Conservation (phyloP, 257 asterid species). For the Eustoma russellianum region DNA sequence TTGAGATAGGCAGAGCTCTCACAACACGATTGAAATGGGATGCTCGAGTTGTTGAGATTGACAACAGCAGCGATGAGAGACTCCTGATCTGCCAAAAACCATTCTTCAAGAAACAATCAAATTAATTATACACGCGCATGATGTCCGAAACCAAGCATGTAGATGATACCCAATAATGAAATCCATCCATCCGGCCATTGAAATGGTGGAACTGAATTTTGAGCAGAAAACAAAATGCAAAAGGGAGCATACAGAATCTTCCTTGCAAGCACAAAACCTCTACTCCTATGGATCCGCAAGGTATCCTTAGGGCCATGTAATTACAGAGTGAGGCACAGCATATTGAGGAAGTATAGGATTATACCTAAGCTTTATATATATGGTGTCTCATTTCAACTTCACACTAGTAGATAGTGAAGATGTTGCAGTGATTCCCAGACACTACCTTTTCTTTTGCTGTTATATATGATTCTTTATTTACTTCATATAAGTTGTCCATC, state of each 20-base stretch:
- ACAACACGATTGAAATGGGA: slow-evolving; percentile 88
- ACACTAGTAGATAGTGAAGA: slow-evolving; percentile 28
- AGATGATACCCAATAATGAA: slow-evolving; percentile 33
- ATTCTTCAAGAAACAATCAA: slow-evolving; percentile 57
- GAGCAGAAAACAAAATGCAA: slow-evolving; percentile 25
- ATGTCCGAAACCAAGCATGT: slow-evolving; percentile 14
- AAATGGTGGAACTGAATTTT: slow-evolving; percentile 30
- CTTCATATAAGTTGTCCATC: neutral
- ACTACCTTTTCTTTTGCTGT: neutral
- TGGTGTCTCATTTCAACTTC: slow-evolving; percentile 24
- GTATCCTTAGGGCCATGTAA: slow-evolving; percentile 50
- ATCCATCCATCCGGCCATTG: slow-evolving; percentile 21
- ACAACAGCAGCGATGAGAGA: slow-evolving; percentile 68
- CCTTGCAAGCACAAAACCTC: slow-evolving; percentile 13
- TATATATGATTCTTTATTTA: slow-evolving; percentile 7
- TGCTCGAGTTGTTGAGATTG: slow-evolving; percentile 85
- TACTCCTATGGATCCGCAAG: slow-evolving; percentile 69
- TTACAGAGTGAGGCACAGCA: slow-evolving; percentile 26
- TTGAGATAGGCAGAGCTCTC: slow-evolving; percentile 74
- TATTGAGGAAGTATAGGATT: slow-evolving; percentile 26
- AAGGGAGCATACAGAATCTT: slow-evolving; percentile 15
- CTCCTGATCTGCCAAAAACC: slow-evolving; percentile 98
- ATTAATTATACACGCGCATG: slow-evolving; percentile 19
- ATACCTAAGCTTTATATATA: slow-evolving; percentile 23
- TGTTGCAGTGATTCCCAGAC: slow-evolving; percentile 20